Base-by-base conservation (phyloP, 768 basidiomycete genomes). In the Sistotremastrum suecicum region DNA sequence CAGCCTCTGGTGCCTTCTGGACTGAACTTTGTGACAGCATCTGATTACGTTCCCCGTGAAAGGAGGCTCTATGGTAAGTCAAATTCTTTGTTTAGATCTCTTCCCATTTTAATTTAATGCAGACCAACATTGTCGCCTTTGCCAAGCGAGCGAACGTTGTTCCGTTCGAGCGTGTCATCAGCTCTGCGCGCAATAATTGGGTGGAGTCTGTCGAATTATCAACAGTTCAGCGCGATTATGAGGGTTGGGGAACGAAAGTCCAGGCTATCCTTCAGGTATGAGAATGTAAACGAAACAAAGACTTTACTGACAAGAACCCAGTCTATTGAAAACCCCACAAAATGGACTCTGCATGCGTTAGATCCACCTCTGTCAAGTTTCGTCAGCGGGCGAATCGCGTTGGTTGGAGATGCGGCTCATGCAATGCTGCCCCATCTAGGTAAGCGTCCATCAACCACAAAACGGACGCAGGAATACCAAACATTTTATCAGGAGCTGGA, bases 361-460 rank as follows among this genome's bases (percentile, higher is more conserved):
- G 53, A 66, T 42, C 74, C 71, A 1, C 68, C 67, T 4, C 60
- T 78, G 12, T 43, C 60, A 11, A 65, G 54, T 9, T 78, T 63
- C 51, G 61, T 70, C 31, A 64, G 60, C 28, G 68, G 66, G 1
- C 63, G 61, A n/a, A 60, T 74, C 6, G 74, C 67, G 3, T 61
- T 78, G 20, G 60, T 75, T 30, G 76, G 74, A 4, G 76, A 78
- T 54, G 69, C 76, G 11, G 76, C 76, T 6, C 76, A 78, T 52
- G 74, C 61, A 0, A 77, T 77, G 76, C 52, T 68, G 34, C 75
- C 78, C 0, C 75, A 78, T 56, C 59, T 78, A 7, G 75, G 20
- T 20, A 2, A 20, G 20, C 20, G 20, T 20, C 20, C 20, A 20
- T 20, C 20, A 20, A 20, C 20, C 20, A 20, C 20, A 20, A 20